Conservation (phyloP, 257 asterid species). For the Scutellaria barbata region DNA sequence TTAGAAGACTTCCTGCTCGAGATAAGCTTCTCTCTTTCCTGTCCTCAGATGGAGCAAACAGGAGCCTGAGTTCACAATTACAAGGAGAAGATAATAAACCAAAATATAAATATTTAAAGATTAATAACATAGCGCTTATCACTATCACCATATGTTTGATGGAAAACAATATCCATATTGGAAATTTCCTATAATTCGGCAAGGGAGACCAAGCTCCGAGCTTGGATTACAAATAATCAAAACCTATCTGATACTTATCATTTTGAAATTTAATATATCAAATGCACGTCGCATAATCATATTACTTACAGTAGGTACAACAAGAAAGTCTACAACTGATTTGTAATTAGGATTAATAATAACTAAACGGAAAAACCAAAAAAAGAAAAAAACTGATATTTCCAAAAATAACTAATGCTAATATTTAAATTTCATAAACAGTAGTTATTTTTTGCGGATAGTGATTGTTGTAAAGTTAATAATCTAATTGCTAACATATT, state of each 20-base stretch:
- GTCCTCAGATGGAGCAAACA: slow-evolving; percentile 68
- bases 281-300: neutral
- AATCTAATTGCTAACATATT: too few species aligned
- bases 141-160: neutral
- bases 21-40: slow-evolving; percentile 81
- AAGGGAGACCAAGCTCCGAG: neutral
- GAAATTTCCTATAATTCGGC: neutral
- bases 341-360: neutral
- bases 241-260: neutral
- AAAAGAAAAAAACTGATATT: neutral
- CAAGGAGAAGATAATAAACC: neutral
- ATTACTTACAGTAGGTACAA: neutral
- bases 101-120: neutral
- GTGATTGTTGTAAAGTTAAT: neutral
- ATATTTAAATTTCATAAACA: neutral
- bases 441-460: neutral
- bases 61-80: slow-evolving; percentile 46
- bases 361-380: neutral
- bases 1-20: slow-evolving; percentile 69
- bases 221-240: neutral
- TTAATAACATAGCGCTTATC: slow-evolving; percentile 17
- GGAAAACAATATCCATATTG: neutral
- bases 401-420: neutral
- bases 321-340: slow-evolving; percentile 9
- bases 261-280: neutral